A percentile compares a stretch with the other conserved stretches of the same genome.
phyloP scores from a whole-genome alignment of 2,329 filamentous ascomycete species.

The Emmonsiellopsis sp. region DNA sequence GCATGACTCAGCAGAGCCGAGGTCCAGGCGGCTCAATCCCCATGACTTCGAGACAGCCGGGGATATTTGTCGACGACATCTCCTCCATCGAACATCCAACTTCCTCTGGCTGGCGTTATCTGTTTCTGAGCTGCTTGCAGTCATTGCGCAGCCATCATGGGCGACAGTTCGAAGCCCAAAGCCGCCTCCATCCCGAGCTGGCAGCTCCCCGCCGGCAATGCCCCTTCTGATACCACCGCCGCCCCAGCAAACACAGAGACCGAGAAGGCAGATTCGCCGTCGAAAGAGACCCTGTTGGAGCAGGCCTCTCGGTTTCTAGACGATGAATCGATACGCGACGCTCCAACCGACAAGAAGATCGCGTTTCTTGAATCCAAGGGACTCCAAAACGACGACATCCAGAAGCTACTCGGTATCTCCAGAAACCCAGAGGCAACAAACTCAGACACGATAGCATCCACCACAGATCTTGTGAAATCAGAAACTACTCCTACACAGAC shows the following conservation, averaged over 20 bases:
- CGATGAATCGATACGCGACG: constrained; percentile 61
- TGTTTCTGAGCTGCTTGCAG: background rate
- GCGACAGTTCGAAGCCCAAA: constrained; percentile 20
- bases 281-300: constrained; percentile 39
- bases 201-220: constrained; percentile 20
- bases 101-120: background rate
- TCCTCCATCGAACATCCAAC: background rate
- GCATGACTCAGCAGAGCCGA: background rate
- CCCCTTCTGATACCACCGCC: constrained; percentile 28
- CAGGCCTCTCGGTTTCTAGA: constrained; percentile 68
- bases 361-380: constrained; percentile 72
- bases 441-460: constrained; percentile 8
- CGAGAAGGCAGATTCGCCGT: constrained; percentile 12
- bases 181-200: constrained; percentile 28
- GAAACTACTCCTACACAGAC: background rate
- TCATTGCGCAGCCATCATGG: constrained; percentile 18
- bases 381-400: constrained; percentile 56
- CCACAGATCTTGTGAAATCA: background rate
- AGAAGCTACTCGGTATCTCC: constrained; percentile 48
- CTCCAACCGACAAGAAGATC: constrained; percentile 61
- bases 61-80: background rate
- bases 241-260: constrained; percentile 6
- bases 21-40: background rate
- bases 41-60: background rate
- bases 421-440: constrained; percentile 21